Evolutionary conservation across 73 alveolate species (phyloP).

Genomic region (Paramecium biaurelia): DNA sequence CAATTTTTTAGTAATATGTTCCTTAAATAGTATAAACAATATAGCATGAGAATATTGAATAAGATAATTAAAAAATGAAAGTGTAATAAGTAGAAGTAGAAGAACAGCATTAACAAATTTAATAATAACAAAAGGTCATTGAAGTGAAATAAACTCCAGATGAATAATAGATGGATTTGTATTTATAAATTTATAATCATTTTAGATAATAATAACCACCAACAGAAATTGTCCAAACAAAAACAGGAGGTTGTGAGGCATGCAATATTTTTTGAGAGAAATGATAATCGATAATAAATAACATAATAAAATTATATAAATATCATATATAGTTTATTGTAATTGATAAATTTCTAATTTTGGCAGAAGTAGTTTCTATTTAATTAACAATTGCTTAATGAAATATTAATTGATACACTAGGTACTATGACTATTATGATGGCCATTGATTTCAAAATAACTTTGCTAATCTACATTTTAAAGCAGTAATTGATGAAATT

Average conservation of each 20-base stretch:
- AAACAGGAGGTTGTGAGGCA: conserved; percentile 23
- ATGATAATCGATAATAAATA: not conserved
- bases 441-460: no score
- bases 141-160: not conserved
- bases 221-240: not conserved
- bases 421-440: no score
- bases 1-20: not conserved
- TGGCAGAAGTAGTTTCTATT: no score
- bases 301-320: not conserved
- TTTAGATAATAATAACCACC: not conserved
- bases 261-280: not conserved
- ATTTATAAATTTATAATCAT: not conserved
- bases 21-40: not conserved
- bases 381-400: no score
- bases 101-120: not conserved
- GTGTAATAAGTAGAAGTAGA: not conserved
- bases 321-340: no score
- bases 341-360: no score
- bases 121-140: not conserved
- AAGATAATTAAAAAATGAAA: not conserved
- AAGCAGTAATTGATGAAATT: no score
- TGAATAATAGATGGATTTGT: not conserved
- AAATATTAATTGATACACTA: no score
- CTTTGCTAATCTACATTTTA: no score
- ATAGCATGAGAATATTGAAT: not conserved